Base-by-base conservation (phyloP, 2,329 filamentous ascomycete species). In the Pseudocercospora musae region DNA sequence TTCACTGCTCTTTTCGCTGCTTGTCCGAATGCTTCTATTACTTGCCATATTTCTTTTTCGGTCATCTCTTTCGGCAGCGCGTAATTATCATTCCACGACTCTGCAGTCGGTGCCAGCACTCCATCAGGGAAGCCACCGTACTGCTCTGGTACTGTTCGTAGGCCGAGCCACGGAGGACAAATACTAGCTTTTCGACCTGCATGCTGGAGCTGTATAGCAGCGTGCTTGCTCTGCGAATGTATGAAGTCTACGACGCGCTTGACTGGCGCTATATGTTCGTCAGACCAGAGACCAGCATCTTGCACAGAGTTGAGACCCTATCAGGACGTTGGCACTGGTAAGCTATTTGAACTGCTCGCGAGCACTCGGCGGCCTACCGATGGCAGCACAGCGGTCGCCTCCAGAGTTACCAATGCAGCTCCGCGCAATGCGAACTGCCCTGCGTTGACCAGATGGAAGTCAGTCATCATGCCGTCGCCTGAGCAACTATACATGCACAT, bases 1-100 rank as follows among this genome's bases (percentile, higher is more conserved):
- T 82, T 79, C 25, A 87, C 78, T 0, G 85, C 85, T 73, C 77
- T 84, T 59, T 72, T 75, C 7, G 81, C 79, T 1, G 81, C 80
- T 49, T 74, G 69, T n/a, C 71, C 78, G 57, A 78, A 82, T 48
- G 79, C 78, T 0, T 62, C 60, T 27, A 65, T 33, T 21, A 53
- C 46, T 57, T 18, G n/a, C 31, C 73, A 67, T 69, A 84, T 83
- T 18, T 81, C 81, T 0, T 78, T 74, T 20, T 78, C 72, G 0
- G 78, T 80, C 68, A 82, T 67, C 7, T 57, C 62, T 18, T 44
- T 44, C 37, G 62, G 62, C 13, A 57, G 48, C 0, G 33, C 11
- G 25, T 52, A 52, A 25, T 52, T 52, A 10, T 52, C 48, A 18
- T 52, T 52, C 48, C 48, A 52, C 10, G 48, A 52, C 25, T 52